Evolutionary conservation across 768 basidiomycete species (phyloP), one percentile per base, ranked within the genome.

Genomic region (Suillus lakei): DNA sequence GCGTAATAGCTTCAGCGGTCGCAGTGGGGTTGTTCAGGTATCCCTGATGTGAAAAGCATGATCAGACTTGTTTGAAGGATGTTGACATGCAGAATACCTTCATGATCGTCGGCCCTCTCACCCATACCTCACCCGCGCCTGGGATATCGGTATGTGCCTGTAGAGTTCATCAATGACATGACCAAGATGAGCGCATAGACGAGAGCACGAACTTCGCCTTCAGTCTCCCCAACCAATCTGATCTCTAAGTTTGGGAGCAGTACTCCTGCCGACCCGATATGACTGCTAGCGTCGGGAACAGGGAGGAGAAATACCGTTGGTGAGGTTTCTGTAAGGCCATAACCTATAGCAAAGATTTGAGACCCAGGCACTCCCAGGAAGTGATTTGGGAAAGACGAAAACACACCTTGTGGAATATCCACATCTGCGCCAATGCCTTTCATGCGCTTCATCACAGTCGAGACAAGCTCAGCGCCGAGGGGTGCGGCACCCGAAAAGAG

Each of bases 401-500:
- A 63, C 72, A 12, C 44, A 88, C 88, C 89, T 76, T 91, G 90
- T 16, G 78, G 69, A 34, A 90, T 80, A 60, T 64, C 65, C 21
- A 83, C 69, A 9, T 77, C 70, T 7, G 78, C 76, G 53, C 85
- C 85, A 5, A 80, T 81, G 4, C 78, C 81, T 16, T 80, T 74
- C 36, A 84, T 70, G 56, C 79, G 79, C 15, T 69, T 65, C 46
- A 75, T 70, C 18, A 88, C 85, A 28, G 85, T 78, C 28, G 81
- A 77, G 3, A 86, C 85, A 21, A 96, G 80, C 3, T 86, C 84
- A 1, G 84, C 82, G 0, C 91, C 89, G 2, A 96, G 77, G 0
- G 95, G 95, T 1, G 95, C 95, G 0, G 94, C 95, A 3, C 92
- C 95, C 5, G 87, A 91, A 66, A 87, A 82, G 39, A 95, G 68